Evolutionary conservation across 2,329 filamentous ascomycete species (phyloP), one percentile per base, ranked within the genome.

Genomic region (Catunica adiposa): DNA sequence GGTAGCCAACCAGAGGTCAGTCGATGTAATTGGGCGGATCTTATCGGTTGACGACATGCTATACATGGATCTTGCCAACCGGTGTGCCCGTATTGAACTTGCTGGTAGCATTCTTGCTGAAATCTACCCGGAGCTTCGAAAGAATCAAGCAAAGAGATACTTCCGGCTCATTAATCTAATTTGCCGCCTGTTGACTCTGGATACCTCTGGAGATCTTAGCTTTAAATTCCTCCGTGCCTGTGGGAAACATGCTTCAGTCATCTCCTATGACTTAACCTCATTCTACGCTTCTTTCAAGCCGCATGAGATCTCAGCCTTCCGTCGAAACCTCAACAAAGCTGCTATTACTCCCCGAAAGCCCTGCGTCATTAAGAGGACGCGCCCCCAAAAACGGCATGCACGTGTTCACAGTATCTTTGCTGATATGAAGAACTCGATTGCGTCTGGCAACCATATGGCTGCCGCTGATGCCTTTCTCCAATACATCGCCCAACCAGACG

Each of bases 391-490:
- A 26, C 17, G 44, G 9, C 23, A 14, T 14, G 9, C 15, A 22
- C 20, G 11, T 3, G 22, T 48, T 3, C 52, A 58, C 23, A 38
- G 40, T 8, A 40, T 58, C 11, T 52, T 58, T 34, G 53, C 20
- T 17, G 25, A 47, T n/a, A 58, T 58, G 57, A 58, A 58, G 51
- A 25, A 31, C 3, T 37, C 42, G 9, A 51, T 56, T 26, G 42
- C 51, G 5, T 7, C 51, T 6, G 54, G 51, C 6, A 44, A 53
- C 4, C 37, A 37, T 3, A 31, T 34, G 4, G 50, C 53, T 3
- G 57, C 53, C 1, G 46, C 55, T n/a, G 44, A 48, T 3, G 26
- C 31, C 14, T 58, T 58, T 29, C 48, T 56, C 26, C 37, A 22
- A 29, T 38, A 58, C 31, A 23, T 58, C 3, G 20, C 26, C 20